Conservation (phyloP, 805 yeast genomes). For the Spathaspora gorwiae region DNA sequence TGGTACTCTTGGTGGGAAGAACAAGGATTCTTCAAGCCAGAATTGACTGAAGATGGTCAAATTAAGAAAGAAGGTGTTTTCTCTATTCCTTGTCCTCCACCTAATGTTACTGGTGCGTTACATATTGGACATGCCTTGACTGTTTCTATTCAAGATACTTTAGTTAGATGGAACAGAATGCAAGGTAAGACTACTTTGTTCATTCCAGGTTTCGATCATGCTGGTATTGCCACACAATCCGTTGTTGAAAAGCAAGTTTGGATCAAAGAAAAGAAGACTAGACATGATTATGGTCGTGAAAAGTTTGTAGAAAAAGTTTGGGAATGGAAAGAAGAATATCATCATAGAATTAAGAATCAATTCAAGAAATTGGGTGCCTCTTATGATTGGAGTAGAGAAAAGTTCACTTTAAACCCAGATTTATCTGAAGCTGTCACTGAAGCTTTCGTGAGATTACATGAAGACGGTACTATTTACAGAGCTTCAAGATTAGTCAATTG, state of each 20-base stretch:
- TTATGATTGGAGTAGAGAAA: conserved; percentile 93
- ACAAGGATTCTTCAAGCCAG: conserved; percentile 85
- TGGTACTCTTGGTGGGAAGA: conserved; percentile 98
- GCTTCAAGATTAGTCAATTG: conserved; percentile 92
- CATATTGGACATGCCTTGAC: conserved; percentile 99
- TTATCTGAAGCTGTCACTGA: conserved; percentile 78
- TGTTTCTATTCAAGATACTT: conserved; percentile 87
- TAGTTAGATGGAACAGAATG: conserved; percentile 94
- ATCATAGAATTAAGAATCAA: conserved; percentile 77
- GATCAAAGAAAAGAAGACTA: conserved; percentile 81
- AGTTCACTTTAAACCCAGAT: conserved; percentile 82
- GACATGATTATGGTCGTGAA: conserved; percentile 95
- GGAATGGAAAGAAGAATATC: conserved; percentile 98
- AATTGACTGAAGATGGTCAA: conserved; percentile 68
- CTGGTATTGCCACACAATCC: conserved; percentile 98
- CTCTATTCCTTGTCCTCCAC: conserved; percentile 97
- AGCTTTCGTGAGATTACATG: conserved; percentile 87
- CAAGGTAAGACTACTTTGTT: conserved; percentile 90
- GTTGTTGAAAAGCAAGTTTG: conserved; percentile 95
- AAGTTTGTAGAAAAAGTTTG: conserved; percentile 82
- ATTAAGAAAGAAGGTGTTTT: conserved; percentile 79
- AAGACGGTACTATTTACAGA: conserved; percentile 93
- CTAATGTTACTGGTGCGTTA: conserved; percentile 97
- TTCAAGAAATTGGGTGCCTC: conserved; percentile 90
- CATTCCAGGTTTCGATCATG: conserved; percentile 97